A percentile compares a stretch with the other conserved stretches of the same genome.
These are phyloP conservation scores for Hordeum vulgare DNA, from an alignment of 176 grass and related monocot genomes.

Conservation along the genomic window MorexV3_pseudomolecules_assembly NC_058522.1:430783573-430784072, in stretches of 20 bases:
- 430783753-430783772: slow-evolving; percentile 48
- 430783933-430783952: not conserved
- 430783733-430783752: slow-evolving; percentile 68
- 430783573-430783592: slow-evolving; percentile 70
- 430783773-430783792: slow-evolving; percentile 47
- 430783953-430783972: not conserved
- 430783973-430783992: not conserved
- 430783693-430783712: slow-evolving; percentile 19
- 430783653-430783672: slow-evolving; percentile 63
- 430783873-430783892: not conserved
- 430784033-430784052: too few relatives aligned
- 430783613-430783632: slow-evolving; percentile 57
- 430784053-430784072: too few relatives aligned
- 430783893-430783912: not conserved
- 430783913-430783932: not conserved
- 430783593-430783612: slow-evolving; percentile 57
- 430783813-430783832: slow-evolving; percentile 44
- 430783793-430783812: slow-evolving; percentile 41
- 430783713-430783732: slow-evolving; percentile 36
- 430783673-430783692: slow-evolving; percentile 61
- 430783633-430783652: slow-evolving; percentile 55
- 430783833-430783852: not conserved
- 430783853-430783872: not conserved
- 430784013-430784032: too few relatives aligned
- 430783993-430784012: not conserved